Percentiles rank a stretch among this genome's conserved stretches.
These are phyloP conservation scores for Thermochaetoides thermophila DNA, from an alignment of 495 filamentous ascomycete species.

Conservation along the genomic window DNA sequence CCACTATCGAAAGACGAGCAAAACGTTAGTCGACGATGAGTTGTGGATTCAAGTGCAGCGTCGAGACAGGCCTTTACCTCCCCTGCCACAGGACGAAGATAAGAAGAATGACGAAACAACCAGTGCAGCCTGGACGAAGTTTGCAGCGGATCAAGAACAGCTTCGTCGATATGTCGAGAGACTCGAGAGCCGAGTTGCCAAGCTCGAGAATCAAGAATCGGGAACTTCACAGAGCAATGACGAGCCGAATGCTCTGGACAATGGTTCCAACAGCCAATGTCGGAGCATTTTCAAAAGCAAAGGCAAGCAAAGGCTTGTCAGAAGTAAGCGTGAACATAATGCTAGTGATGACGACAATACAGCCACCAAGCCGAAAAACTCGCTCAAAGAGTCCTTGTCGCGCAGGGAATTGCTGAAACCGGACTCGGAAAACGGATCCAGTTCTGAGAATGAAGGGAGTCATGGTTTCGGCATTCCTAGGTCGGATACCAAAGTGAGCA, in stretches of 20 bases:
- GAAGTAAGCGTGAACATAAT: too few relatives aligned
- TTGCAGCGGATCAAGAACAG: constrained; percentile 5
- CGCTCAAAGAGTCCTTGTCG: constrained; percentile 5
- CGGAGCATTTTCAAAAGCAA: too few relatives aligned
- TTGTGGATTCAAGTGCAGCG: constrained; percentile 13
- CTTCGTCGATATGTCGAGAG: constrained; percentile 11
- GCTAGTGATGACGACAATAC: too few relatives aligned
- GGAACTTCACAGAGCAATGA: too few relatives aligned
- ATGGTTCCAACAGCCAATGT: too few relatives aligned
- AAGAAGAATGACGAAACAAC: constrained; percentile 2
- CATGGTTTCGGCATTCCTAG: too few relatives aligned
- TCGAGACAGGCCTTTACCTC: constrained; percentile 5
- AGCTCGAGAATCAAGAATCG: constrained; percentile 4
- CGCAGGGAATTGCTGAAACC: constrained; percentile 4
- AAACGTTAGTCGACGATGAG: constrained; percentile 2
- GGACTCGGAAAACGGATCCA: too few relatives aligned
- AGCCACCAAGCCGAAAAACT: too few relatives aligned
- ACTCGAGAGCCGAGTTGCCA: constrained; percentile 8
- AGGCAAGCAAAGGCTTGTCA: too few relatives aligned
- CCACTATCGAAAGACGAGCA: constrained; percentile 1
- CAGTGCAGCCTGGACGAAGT: constrained; percentile 6
- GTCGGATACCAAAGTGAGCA: constrained; percentile 13
- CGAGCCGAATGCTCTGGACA: too few relatives aligned
- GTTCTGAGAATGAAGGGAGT: too few relatives aligned
- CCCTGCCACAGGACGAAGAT: constrained; percentile 2